A percentile compares a stretch with the other conserved stretches of the same genome.
phyloP scores from a whole-genome alignment of 108 stramenopile genomes.

The Discostella pseudostelligera region DNA sequence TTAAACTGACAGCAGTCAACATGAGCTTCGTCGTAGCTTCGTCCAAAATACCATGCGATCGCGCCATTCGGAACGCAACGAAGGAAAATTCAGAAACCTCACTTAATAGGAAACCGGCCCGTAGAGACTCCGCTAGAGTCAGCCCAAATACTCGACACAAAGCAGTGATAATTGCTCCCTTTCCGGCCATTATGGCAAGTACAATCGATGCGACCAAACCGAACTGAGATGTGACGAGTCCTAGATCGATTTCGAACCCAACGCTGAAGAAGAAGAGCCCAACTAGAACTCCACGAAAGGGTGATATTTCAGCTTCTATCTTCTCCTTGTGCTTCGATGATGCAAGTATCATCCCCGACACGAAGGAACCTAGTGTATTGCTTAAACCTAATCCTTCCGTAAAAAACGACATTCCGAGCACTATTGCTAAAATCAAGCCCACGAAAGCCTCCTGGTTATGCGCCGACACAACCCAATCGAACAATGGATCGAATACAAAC shows the following conservation, averaged over 20 bases:
- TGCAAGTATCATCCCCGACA: slow-evolving; percentile 86
- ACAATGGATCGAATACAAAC: slow-evolving; percentile 75
- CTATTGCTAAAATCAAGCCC: slow-evolving; percentile 79
- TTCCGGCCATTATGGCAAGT: slow-evolving; percentile 71
- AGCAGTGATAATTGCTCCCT: slow-evolving; percentile 68
- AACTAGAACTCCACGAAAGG: slow-evolving; percentile 80
- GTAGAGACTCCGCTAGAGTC: slow-evolving; percentile 63
- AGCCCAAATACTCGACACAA: slow-evolving; percentile 66
- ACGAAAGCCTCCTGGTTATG: slow-evolving; percentile 88
- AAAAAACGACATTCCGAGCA: slow-evolving; percentile 87
- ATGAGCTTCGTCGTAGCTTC: slow-evolving; percentile 78
- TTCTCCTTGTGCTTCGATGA: slow-evolving; percentile 82
- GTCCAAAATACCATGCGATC: slow-evolving; percentile 77
- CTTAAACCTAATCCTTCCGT: slow-evolving; percentile 93
- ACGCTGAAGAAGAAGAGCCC: slow-evolving; percentile 97
- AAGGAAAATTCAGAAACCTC: slow-evolving; percentile 96
- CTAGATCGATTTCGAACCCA: slow-evolving; percentile 91
- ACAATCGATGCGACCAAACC: slow-evolving; percentile 65
- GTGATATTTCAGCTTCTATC: slow-evolving; percentile 87
- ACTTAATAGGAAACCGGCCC: slow-evolving; percentile 82
- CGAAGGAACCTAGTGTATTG: slow-evolving; percentile 92
- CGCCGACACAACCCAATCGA: slow-evolving; percentile 66
- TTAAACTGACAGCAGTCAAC: slow-evolving; percentile 86
- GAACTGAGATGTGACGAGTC: slow-evolving; percentile 67
- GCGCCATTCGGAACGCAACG: slow-evolving; percentile 90